Conservation (phyloP, 225 moss, liverwort and hornwort genomes). For the Physcomitrium patens region DNA sequence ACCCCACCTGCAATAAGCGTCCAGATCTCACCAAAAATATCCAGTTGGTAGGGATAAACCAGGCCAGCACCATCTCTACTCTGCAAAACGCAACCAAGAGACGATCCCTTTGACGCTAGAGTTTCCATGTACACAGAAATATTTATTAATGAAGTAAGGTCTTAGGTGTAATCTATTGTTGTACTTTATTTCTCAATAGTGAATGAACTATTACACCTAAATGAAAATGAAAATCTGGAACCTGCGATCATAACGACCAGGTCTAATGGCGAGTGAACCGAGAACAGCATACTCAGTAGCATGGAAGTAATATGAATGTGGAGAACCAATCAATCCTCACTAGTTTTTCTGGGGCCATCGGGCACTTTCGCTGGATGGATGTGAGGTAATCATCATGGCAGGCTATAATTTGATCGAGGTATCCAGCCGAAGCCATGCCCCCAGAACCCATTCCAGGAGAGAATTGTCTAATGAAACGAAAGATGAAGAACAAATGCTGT, state of each 20-base stretch:
- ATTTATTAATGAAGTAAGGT: too few species aligned
- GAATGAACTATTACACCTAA: not conserved
- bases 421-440: conserved; percentile 90
- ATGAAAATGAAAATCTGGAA: not conserved
- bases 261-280: not conserved
- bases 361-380: conserved; percentile 93
- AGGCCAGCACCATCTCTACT: not conserved
- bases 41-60: conserved; percentile 10
- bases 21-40: conserved; percentile 60
- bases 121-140: too few species aligned
- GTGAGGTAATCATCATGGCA: conserved; percentile 93
- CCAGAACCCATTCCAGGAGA: conserved; percentile 75
- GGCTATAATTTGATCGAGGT: conserved; percentile 94
- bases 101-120: too few species aligned
- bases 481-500: not conserved
- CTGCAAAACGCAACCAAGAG: too few species aligned
- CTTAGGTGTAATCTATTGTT: not conserved
- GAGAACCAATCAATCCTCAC: conserved; percentile 44
- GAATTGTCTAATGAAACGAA: conserved; percentile 23
- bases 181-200: conserved; percentile 14
- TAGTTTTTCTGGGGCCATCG: conserved; percentile 94
- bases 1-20: conserved; percentile 94
- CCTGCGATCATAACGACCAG: not conserved
- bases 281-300: not conserved
- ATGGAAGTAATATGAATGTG: conserved; percentile 17